Evolutionary conservation across 2,329 filamentous ascomycete genomes (phyloP), one percentile per base, ranked within the genome.

Genomic region (Colletotrichum tofieldiae): DNA sequence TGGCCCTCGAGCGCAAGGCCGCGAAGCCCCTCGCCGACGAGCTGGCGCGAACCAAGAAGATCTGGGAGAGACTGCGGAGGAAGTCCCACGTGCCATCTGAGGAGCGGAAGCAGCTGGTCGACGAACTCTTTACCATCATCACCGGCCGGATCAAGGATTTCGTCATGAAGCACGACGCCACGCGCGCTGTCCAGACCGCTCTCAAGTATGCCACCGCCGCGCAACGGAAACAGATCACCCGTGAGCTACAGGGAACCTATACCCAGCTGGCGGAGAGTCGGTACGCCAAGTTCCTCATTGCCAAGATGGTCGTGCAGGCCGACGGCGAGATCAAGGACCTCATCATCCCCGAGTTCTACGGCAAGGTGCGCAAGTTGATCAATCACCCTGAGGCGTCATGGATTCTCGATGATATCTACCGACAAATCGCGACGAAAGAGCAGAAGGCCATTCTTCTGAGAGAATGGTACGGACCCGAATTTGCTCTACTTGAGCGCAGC

Each of bases 341-440:
- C 75, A 94, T 99, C 77, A 92, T 99, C 16, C 93, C 94, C 54
- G 95, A 99, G 81, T 98, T 99, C 84, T 98, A 96, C 82, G 95
- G 96, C 71, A 92, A 96, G 81, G 93, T 98, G 74, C 93, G 94
- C 80, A 94, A 95, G 79, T 86, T 98, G 79, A 98, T 98, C 81
- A 96, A 98, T 82, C 96, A 99, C 83, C 91, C 96, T 1, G 97
- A 99, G 83, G 96, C 94, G 41, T 95, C 94, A 51, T 99, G 96
- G 95, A 98, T 99, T 77, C 86, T 99, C 52, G 97, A 99, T 81
- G 96, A 99, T 82, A 93, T 98, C 76, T 99, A 98, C 85, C 91
- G 96, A 73, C 93, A 93, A 59, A 92, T 96, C 69, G 95, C 96
- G 12, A 96, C 93, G 29, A 91, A 92, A 78, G 89, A 94, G 77